These are phyloP conservation scores for Globisporangium iwayamae DNA, from an alignment of 352 stramenopile genomes.

Conservation along the genomic window DNA sequence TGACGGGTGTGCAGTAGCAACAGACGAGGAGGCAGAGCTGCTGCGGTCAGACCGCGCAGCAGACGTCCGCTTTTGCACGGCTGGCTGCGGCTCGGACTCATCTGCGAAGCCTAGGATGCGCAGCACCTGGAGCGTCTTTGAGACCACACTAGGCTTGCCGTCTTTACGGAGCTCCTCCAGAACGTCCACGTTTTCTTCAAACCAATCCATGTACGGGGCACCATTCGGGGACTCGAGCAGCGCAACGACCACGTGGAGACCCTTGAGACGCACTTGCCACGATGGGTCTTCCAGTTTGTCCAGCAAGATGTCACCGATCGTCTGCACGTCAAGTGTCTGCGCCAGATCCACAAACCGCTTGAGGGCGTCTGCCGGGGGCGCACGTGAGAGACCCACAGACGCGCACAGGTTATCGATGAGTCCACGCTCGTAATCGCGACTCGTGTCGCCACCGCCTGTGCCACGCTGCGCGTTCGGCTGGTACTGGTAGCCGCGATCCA, in stretches of 20 bases:
- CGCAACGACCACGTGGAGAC: conserved; percentile 73
- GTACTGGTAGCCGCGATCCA: conserved; percentile 70
- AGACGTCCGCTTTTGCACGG: conserved; percentile 15
- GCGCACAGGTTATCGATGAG: conserved; percentile 84
- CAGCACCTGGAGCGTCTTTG: conserved; percentile 71
- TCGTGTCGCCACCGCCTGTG: conserved; percentile 68
- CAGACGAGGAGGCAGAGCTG: conserved; percentile 10
- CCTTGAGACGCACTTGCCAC: conserved; percentile 82
- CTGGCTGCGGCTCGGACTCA: conserved; percentile 32
- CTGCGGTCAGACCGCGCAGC: conserved; percentile 9
- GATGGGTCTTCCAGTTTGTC: conserved; percentile 84
- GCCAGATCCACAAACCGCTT: conserved; percentile 85
- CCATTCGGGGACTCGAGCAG: conserved; percentile 68
- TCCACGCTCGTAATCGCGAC: conserved; percentile 80
- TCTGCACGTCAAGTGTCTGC: conserved; percentile 80
- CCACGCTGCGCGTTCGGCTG: conserved; percentile 61
- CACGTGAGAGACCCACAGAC: conserved; percentile 67
- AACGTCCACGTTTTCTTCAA: conserved; percentile 82
- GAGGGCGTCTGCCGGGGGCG: conserved; percentile 68
- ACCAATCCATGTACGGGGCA: conserved; percentile 69
- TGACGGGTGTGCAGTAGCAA: conserved; percentile 6
- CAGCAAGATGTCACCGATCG: conserved; percentile 80
- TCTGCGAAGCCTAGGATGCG: conserved; percentile 60
- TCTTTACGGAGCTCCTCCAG: conserved; percentile 75
- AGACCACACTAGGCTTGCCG: conserved; percentile 73